Base-by-base conservation (phyloP, 345 rosid genomes). In the Lepidium sativum region DNA sequence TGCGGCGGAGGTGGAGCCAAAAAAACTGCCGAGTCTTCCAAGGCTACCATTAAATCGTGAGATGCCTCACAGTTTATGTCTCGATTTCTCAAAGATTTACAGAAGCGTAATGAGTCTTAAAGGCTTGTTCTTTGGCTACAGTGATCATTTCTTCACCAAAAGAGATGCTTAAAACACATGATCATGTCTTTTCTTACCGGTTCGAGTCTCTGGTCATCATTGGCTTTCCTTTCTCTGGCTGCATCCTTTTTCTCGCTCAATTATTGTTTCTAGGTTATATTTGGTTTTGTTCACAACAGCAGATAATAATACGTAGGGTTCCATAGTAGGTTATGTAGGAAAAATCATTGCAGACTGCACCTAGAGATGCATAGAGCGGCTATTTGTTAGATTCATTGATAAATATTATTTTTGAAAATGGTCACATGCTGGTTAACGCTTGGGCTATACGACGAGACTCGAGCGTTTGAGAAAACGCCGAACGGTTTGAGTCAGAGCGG, bases 141-240 rank as follows among this genome's bases (percentile, higher is more conserved):
- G 21, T 85, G 10, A 78, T 81, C 10, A n/a, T 79, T 23, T 67
- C 83, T 18, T 85, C 81, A 8, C 67, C 82, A 27, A 71, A 70
- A 70, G 75, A 84, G 42, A 69, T 75, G 54, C 77, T 81, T 16
- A 75, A 79, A 41, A 80, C 64, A 47, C 74, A 78, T n/a, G 86
- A 83, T 56, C 73, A 48, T 13, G 25, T 53, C 14, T 54, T 81
- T 47, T 72, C 59, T 16, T 43, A 58, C 41, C 52, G 86, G 49
- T 71, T 16, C 60, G 51, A 39, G 80, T 75, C 51, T 8, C 32
- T 37, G 69, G 73, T 23, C 79, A 80, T 55, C 53, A 71, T 20
- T 65, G 76, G 41, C 10, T 35, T 31, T 65, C 74, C n/a, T n/a
- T n/a, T n/a, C 7, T 5, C 81, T 39, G 48, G 72, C 0, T 81